Evolutionary conservation across 1,284 basidiomycete species (phyloP), one percentile per base, ranked within the genome.

Genomic region (Tylopilus sp.): DNA sequence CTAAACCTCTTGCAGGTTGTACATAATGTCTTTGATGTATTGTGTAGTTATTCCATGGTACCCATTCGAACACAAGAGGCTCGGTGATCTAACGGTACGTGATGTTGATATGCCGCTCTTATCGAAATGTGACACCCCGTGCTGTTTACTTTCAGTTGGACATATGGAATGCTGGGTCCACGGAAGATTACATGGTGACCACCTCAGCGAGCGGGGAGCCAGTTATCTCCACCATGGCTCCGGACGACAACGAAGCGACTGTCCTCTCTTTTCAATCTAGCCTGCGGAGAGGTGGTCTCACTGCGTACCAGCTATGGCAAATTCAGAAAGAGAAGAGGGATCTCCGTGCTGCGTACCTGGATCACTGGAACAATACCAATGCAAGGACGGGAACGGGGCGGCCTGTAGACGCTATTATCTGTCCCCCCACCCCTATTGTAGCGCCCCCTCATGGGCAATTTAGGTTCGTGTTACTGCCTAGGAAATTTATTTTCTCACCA

Each of bases 361-460:
- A 80, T 47, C 74, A 79, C 48, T 88, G 85, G 86, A 74, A 82
- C 49, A 72, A 70, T 5, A 85, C 83, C 0, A 60, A 58, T 11
- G 57, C 54, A 1, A 50, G 59, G 14, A 86, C 84, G 0, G 78
- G 77, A 2, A 86, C 85, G 1, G 83, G 82, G 0, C 72, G 86
- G 9, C 83, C 85, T 2, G 74, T 86, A 22, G 85, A 88, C 56
- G 83, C 82, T 0, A 77, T 89, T 43, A 80, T 89, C 33, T 71
- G 73, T 15, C 84, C 84, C 20, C 74, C 74, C 1, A 79, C 79
- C 6, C 74, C 83, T 1, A 80, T 73, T 55, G 65, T 76, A 3
- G 82, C 81, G n/a, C 63, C 75, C 8, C 82, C 80, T 19, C 85
- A 85, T 62, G 83, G 82, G 10, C 65, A 68, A 51, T 74, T 76